Base-by-base conservation (phyloP, 2,329 filamentous ascomycete genomes). In the Colletotrichum tanaceti region DNA sequence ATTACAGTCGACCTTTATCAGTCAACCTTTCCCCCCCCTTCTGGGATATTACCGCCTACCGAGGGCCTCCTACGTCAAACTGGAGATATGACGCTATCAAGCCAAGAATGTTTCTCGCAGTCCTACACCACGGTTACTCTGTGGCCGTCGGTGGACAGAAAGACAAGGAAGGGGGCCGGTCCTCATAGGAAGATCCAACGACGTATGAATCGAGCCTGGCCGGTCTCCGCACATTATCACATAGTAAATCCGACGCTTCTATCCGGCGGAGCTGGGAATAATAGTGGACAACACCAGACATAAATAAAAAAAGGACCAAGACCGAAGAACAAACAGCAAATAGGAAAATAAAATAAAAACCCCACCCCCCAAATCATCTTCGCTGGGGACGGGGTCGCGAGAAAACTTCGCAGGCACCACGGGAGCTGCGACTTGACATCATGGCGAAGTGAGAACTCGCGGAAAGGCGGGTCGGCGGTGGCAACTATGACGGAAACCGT, bases 401-500 rank as follows among this genome's bases (percentile, higher is more conserved):
- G n/a, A 32, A 32, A 44, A 44, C n/a, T 18, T 16, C 61, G 35
- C 35, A 38, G 20, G 54, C 49, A 50, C 46, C 35, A 9, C 47
- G 16, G n/a, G n/a, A 65, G 9, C 20, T 65, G 57, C 54, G 28
- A 39, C 38, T 50, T 69, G 62, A 69, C 62, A 69, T 69, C 66
- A 69, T 69, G 44, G 4, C 16, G 4, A 1, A 1, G 32, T 28
- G 44, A 7, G 43, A 5, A 43, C 28, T 9, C n/a, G 9, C 24
- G 44, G 44, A 52, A 39, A 57, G 61, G 62, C 62, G 66, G 66
- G 62, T 61, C 66, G n/a, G 3, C 11, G 43, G 65, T 65, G 65
- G 28, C 43, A 46, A 68, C 62, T 46, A 61, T 69, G 66, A 69
- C 62, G 66, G 66, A 61, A 52, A 52, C 55, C 62, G 60, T 69